These are phyloP conservation scores for Parathielavia appendiculata DNA, from an alignment of 495 filamentous ascomycete genomes.

Conservation along the genomic window DNA sequence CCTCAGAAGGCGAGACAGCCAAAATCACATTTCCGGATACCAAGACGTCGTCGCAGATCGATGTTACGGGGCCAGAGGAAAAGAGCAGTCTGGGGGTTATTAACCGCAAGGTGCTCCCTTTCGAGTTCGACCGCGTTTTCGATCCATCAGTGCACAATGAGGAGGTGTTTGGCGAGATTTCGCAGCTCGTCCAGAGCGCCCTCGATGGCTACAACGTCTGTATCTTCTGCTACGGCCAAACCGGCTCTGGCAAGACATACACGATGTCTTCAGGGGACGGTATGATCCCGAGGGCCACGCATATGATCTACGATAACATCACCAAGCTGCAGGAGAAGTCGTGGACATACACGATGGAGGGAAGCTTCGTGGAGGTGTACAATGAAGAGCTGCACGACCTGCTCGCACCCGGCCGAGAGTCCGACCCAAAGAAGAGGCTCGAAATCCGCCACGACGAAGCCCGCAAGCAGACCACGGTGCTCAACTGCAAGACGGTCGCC, in stretches of 20 bases:
- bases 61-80: constrained; percentile 75
- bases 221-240: constrained; percentile 98
- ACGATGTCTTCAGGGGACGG: constrained; percentile 93
- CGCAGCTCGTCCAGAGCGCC: constrained; percentile 92
- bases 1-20: constrained; percentile 54
- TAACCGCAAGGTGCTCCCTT: constrained; percentile 70
- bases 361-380: constrained; percentile 97
- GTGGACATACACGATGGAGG: constrained; percentile 91
- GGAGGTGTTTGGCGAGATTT: constrained; percentile 94
- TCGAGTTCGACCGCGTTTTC: constrained; percentile 94
- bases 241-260: constrained; percentile 91
- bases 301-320: constrained; percentile 87
- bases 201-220: constrained; percentile 98
- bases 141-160: constrained; percentile 68
- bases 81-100: constrained; percentile 74
- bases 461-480: constrained; percentile 75
- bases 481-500: constrained; percentile 71
- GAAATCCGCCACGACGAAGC: constrained; percentile 85
- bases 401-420: constrained; percentile 64
- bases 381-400: constrained; percentile 96
- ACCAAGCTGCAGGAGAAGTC: constrained; percentile 78
- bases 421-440: constrained; percentile 78
- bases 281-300: constrained; percentile 91
- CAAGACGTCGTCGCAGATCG: constrained; percentile 79
- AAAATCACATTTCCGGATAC: constrained; percentile 75